Evolutionary conservation across 352 stramenopile species (phyloP), one percentile per base, ranked within the genome.

Genomic region (Phytopythium litorale): DNA sequence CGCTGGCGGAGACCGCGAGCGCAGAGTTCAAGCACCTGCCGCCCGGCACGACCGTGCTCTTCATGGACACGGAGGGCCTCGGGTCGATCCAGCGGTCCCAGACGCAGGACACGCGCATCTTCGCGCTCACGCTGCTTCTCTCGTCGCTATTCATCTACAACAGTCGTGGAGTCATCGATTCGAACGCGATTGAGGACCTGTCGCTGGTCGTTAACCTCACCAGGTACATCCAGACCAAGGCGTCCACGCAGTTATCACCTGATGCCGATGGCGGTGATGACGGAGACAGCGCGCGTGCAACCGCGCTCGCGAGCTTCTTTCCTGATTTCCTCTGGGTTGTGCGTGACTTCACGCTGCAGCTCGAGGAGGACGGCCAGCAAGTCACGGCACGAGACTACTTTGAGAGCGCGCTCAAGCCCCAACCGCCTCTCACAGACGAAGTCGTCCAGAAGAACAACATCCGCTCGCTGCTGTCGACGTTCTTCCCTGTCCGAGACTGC

Each of bases 101-200:
- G 64, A 91, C 77, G 15, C 71, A 94, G 28, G 85, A 94, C 67
- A 84, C 77, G 32, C 68, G 80, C 51, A 84, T 91, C 57, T 94
- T 94, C 51, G 76, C 84, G 1, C 66, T 94, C 16, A 76, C 77
- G 7, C 33, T 93, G 55, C 63, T 94, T 49, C 61, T 94, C 13
- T 81, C 71, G 23, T 91, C 81, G 23, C 64, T 77, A 23, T 91
- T 94, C 67, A 76, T 94, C 45, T 94, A 92, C 68, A 94, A 94
- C 71, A 87, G 70, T 45, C 74, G 77, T 51, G 85, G 85, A 35
- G 78, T 87, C 21, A 93, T 94, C 45, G 85, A 94, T 58, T 75
- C 74, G 46, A 87, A 70, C 48, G 84, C 85, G 12, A 84, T 94
- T 28, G 78, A 88, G 32, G 77, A 89, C 35, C 66, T 94, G n/a